Base-by-base conservation (phyloP, 192 early-diverging fungal genomes). In the Backusella australiensis region DNA sequence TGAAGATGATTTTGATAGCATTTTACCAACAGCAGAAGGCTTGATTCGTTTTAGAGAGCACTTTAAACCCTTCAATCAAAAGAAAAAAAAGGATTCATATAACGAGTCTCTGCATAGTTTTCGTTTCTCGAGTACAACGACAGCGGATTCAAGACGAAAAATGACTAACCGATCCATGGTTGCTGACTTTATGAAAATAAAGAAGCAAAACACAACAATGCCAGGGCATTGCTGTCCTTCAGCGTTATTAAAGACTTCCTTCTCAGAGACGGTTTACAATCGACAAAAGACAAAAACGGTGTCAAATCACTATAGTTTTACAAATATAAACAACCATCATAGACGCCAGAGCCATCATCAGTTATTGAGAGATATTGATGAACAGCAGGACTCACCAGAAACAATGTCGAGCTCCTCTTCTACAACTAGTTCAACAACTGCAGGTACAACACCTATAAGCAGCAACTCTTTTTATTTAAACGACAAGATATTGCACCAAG, bases 401-500 rank as follows among this genome's bases (percentile, higher is more conserved):
- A 63, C 56, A 63, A 63, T 63, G 56, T 63, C 56, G 26, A 63
- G 56, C 29, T 63, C 56, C 3, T 29, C 56, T 7, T 26, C 23
- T 29, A 63, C 56, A 4, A 63, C 56, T 29, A 49, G 46, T n/a
- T 63, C 56, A 1, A 29, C 56, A 29, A 63, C 56, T 63, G 56
- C 56, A 63, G 56, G 56, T 14, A 63, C 56, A 63, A 63, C 56
- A 63, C 56, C 56, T 29, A 26, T 9, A 81, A 85, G 34, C 67
- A 79, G 34, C 68, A 79, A 32, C 71, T 90, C 26, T 89, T 83
- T 67, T 85, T 80, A 35, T 89, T 81, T 72, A 70, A 78, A 21
- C 71, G 72, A 56, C 77, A 79, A 70, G 86, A 86, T 59, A 38
- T 89, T 6, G 34, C 81, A 5, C 83, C 84, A 32, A 6, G 32